These are phyloP conservation scores for Aspergillus luchuensis DNA, from an alignment of 2,329 filamentous ascomycete species.

Conservation along the genomic window DNA sequence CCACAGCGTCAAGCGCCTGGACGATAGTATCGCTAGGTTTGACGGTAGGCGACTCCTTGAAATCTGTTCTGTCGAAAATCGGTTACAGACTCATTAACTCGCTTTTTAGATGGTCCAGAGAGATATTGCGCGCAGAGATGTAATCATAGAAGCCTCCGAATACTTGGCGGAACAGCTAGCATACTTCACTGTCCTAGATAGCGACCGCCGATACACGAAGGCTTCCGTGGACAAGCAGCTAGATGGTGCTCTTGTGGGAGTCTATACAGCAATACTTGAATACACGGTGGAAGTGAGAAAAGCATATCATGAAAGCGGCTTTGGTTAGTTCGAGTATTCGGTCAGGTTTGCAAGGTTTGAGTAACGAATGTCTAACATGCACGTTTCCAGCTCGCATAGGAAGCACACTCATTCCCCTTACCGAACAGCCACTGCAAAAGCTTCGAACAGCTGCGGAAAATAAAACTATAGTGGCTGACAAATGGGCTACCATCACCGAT, in stretches of 20 bases:
- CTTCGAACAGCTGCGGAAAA: background rate
- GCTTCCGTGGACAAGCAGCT: background rate
- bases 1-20: background rate
- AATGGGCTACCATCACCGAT: background rate
- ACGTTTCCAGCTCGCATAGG: background rate
- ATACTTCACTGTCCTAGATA: background rate
- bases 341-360: too few species aligned
- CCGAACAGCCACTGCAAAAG: background rate
- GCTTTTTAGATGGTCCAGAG: background rate
- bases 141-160: background rate
- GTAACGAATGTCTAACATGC: too few species aligned
- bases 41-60: background rate
- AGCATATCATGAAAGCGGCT: background rate
- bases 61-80: background rate
- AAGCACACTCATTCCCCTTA: background rate
- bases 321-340: too few species aligned
- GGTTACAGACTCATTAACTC: background rate
- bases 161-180: background rate
- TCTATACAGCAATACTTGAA: background rate
- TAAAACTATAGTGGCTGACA: rapidly evolving
- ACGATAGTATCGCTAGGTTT: background rate
- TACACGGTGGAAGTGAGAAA: background rate
- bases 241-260: background rate
- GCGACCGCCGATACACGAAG: background rate
- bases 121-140: background rate